These are phyloP conservation scores for Pseudozyma sp. DNA, from an alignment of 1,284 basidiomycete genomes.

Conservation along the genomic window DNA sequence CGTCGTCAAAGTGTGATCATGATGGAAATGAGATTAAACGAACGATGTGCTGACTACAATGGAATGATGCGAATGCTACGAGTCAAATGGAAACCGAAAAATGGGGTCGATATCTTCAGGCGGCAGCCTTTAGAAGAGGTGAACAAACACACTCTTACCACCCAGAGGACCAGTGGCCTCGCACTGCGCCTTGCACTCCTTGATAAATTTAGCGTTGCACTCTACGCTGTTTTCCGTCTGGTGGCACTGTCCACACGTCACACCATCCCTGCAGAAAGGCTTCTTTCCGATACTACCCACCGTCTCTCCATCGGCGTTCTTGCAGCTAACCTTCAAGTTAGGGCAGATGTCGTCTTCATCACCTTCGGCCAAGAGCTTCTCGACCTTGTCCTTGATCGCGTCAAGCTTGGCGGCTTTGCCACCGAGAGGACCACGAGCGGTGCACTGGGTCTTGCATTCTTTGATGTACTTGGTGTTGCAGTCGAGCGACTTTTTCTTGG, in stretches of 20 bases:
- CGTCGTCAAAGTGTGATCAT: not conserved
- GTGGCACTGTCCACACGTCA: slow-evolving; percentile 43
- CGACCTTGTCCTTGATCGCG: not conserved
- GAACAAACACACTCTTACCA: slow-evolving; percentile 40
- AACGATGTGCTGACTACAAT: not conserved
- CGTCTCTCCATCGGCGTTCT: slow-evolving; percentile 41
- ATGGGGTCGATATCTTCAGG: not conserved
- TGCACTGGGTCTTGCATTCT: slow-evolving; percentile 40
- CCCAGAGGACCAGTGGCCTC: slow-evolving; percentile 52
- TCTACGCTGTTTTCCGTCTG: slow-evolving; percentile 51
- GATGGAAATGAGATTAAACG: not conserved
- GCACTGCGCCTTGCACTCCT: slow-evolving; percentile 50
- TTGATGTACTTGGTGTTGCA: slow-evolving; percentile 52
- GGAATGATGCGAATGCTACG: slow-evolving; percentile 2
- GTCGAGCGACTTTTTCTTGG: slow-evolving; percentile 46
- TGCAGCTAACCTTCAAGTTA: slow-evolving; percentile 49
- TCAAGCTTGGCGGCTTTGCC: slow-evolving; percentile 24
- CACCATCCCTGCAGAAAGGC: slow-evolving; percentile 46
- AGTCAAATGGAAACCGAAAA: not conserved
- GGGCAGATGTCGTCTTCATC: slow-evolving; percentile 54
- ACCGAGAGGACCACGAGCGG: slow-evolving; percentile 49
- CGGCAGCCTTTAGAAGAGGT: slow-evolving; percentile 19
- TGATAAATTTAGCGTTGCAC: slow-evolving; percentile 46
- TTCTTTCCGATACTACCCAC: slow-evolving; percentile 53
- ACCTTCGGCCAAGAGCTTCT: slow-evolving; percentile 4